Evolutionary conservation across 78 protist species (phyloP).

Genomic region (Dictyostelium citrinum): DNA sequence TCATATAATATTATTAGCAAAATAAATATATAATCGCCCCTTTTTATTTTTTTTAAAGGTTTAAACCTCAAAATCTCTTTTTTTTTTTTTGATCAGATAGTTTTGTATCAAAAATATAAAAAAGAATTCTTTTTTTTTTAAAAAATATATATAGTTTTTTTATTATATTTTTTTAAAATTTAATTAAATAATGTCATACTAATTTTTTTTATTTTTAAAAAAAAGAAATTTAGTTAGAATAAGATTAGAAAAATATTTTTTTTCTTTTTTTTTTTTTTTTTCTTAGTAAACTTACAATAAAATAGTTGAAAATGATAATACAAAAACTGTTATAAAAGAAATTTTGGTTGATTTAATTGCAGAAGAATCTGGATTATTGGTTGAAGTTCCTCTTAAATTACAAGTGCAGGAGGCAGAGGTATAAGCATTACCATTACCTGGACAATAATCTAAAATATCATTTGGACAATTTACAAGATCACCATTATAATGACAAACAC

Average conservation of each 20-base stretch:
- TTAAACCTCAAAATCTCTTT: background rate
- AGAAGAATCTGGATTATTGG: background rate
- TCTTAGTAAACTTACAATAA: background rate
- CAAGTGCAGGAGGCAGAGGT: background rate
- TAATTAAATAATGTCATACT: background rate
- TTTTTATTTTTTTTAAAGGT: background rate
- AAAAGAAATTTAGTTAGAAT: too few relatives aligned
- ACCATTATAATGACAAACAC: background rate
- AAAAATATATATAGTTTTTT: too few relatives aligned
- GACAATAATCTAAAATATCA: background rate
- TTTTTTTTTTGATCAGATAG: too few relatives aligned
- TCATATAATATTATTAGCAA: background rate
- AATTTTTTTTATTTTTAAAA: too few relatives aligned
- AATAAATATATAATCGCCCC: background rate
- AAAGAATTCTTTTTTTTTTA: too few relatives aligned
- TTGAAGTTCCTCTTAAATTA: background rate
- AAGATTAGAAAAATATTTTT: background rate
- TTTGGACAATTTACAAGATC: background rate
- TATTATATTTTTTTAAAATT: too few relatives aligned
- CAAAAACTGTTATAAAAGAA: background rate
- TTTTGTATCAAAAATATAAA: too few relatives aligned
- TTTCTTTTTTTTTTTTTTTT: background rate
- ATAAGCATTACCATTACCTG: background rate
- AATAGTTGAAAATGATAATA: background rate
- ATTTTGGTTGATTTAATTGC: background rate